Percentiles rank a stretch among this genome's conserved stretches.
These are phyloP conservation scores for Podaxis rugospora DNA, from an alignment of 768 basidiomycete genomes.

Conservation along the genomic window DNA sequence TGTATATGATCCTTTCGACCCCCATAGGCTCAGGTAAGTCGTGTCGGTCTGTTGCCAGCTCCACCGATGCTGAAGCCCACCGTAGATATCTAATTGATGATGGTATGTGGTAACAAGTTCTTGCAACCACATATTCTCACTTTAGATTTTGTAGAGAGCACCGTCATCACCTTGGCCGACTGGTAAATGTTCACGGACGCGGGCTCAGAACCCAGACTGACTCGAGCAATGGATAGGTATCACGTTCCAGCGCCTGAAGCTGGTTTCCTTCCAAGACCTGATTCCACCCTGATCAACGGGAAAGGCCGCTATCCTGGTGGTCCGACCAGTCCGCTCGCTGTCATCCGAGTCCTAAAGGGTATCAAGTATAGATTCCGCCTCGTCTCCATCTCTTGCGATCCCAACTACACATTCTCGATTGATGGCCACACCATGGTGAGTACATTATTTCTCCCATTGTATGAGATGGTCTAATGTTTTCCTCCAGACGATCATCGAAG, in stretches of 20 bases:
- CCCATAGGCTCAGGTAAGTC: slow-evolving; percentile 26
- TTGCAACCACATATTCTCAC: slow-evolving; percentile 25
- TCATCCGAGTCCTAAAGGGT: slow-evolving; percentile 30
- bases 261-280: background rate
- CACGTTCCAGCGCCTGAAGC: background rate
- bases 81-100: slow-evolving; percentile 28
- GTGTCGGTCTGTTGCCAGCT: background rate
- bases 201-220: slow-evolving; percentile 30
- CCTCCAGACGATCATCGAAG: slow-evolving; percentile 38
- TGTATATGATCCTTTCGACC: slow-evolving; percentile 32
- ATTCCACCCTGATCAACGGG: slow-evolving; percentile 16
- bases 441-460: background rate
- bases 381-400: slow-evolving; percentile 29
- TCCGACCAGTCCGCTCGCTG: slow-evolving; percentile 29
- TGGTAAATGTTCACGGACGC: slow-evolving; percentile 17
- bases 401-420: slow-evolving; percentile 36
- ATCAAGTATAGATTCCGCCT: slow-evolving; percentile 43
- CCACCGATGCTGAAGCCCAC: background rate
- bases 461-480: background rate
- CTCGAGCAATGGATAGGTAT: slow-evolving; percentile 32
- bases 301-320: slow-evolving; percentile 34
- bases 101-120: slow-evolving; percentile 30
- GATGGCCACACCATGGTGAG: slow-evolving; percentile 30
- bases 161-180: slow-evolving; percentile 24
- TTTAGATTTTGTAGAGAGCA: slow-evolving; percentile 15